Percentiles rank a stretch among this genome's conserved stretches.
Evolutionary conservation across 345 rosid genomes (phyloP).

Genomic region (Camelina hispida): DNA sequence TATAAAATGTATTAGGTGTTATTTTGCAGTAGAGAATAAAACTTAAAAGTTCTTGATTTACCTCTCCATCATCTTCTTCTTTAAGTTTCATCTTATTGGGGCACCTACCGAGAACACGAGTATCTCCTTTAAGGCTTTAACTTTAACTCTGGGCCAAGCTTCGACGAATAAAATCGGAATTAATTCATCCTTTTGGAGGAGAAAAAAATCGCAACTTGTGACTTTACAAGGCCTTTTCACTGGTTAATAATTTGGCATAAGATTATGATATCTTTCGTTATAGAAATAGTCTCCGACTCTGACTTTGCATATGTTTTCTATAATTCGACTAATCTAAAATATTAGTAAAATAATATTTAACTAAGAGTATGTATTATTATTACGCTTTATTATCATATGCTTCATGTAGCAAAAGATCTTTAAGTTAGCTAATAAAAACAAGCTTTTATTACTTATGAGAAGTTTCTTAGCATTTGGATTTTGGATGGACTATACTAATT

Average conservation of each 20-base stretch:
- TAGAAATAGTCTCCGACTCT: background rate
- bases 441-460: background rate
- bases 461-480: constrained; percentile 9
- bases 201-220: background rate
- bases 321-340: background rate
- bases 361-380: background rate
- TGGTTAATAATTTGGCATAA: background rate
- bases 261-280: background rate
- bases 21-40: background rate
- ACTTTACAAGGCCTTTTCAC: background rate
- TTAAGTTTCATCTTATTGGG: background rate
- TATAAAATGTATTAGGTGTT: background rate
- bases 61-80: background rate
- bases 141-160: constrained; percentile 2
- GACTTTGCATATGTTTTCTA: background rate
- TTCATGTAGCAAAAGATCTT: background rate
- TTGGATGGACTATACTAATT: constrained; percentile 7
- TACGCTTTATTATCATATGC: background rate
- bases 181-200: background rate
- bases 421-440: background rate
- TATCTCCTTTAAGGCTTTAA: background rate
- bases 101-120: background rate
- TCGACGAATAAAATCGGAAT: background rate
- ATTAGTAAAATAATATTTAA: background rate
- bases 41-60: constrained; percentile 9